A percentile compares a stretch with the other conserved stretches of the same genome.
Conservation (phyloP, 345 rosid species). For the Moringa oleifera region DNA sequence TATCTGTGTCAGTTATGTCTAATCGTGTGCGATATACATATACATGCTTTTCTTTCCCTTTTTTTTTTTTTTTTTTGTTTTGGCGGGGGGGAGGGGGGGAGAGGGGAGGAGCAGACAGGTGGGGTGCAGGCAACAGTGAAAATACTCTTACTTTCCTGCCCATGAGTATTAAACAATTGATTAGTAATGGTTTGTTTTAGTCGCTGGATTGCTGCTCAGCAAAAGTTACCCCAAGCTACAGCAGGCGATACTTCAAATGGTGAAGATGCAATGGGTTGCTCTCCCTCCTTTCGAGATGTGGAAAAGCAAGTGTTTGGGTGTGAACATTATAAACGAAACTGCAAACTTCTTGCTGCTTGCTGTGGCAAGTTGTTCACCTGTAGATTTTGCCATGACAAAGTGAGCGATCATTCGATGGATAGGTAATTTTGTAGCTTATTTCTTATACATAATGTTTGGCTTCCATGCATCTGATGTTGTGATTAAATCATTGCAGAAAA, state of each 20-base stretch:
- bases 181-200: slow-evolving; percentile 24
- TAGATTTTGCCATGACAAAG: slow-evolving; percentile 72
- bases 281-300: slow-evolving; percentile 44
- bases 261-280: slow-evolving; percentile 33
- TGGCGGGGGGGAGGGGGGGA: too few species aligned
- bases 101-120: too few species aligned
- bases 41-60: too few species aligned
- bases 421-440: slow-evolving; percentile 29
- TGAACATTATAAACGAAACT: slow-evolving; percentile 68
- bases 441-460: slow-evolving; percentile 8
- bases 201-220: slow-evolving; percentile 75
- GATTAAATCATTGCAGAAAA: slow-evolving; percentile 37
- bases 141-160: background rate
- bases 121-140: too few species aligned
- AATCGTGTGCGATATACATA: too few species aligned
- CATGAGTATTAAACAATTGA: slow-evolving; percentile 8
- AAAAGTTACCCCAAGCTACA: slow-evolving; percentile 39
- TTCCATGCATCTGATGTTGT: slow-evolving; percentile 13
- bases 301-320: slow-evolving; percentile 51
- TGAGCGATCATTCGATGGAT: slow-evolving; percentile 66
- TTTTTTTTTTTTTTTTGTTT: too few species aligned
- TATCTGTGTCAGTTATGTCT: background rate
- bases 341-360: slow-evolving; percentile 65
- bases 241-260: slow-evolving; percentile 32
- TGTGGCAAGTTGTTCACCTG: slow-evolving; percentile 60